Evolutionary conservation across 1,284 basidiomycete species (phyloP).

Genomic region (Heterobasidion irregulare): DNA sequence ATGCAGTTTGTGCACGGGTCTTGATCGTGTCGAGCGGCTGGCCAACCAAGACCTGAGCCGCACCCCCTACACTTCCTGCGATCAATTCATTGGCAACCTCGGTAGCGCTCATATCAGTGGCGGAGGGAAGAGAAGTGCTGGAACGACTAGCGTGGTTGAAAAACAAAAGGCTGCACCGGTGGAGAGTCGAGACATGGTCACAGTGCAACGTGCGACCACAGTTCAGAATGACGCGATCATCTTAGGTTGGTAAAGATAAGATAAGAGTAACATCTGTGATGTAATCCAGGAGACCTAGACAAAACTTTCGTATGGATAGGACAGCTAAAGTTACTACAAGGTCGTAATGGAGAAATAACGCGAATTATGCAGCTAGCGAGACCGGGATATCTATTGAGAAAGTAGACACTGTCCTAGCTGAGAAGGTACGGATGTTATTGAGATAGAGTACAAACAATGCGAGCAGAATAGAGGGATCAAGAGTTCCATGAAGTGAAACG

Average conservation of each 20-base stretch:
- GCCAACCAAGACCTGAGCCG: conserved; percentile 78
- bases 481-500: not conserved
- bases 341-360: not conserved
- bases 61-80: conserved; percentile 73
- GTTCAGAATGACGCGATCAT: not conserved
- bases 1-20: conserved; percentile 70
- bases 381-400: not conserved
- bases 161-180: not conserved
- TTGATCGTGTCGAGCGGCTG: conserved; percentile 88
- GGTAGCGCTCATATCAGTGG: too few relatives aligned
- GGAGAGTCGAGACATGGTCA: not conserved
- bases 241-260: not conserved
- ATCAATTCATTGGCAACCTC: conserved; percentile 66
- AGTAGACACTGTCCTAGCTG: not conserved
- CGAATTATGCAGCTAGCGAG: not conserved
- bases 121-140: too few relatives aligned
- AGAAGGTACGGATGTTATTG: not conserved
- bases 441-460: not conserved
- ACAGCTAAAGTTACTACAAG: not conserved
- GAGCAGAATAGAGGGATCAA: too few relatives aligned
- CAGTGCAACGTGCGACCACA: not conserved
- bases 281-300: not conserved
- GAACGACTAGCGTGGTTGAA: too few relatives aligned
- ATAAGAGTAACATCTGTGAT: not conserved
- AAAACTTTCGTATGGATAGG: not conserved